phyloP scores from a whole-genome alignment of 306 rosid genomes.

The Rubus idaeus region DNA sequence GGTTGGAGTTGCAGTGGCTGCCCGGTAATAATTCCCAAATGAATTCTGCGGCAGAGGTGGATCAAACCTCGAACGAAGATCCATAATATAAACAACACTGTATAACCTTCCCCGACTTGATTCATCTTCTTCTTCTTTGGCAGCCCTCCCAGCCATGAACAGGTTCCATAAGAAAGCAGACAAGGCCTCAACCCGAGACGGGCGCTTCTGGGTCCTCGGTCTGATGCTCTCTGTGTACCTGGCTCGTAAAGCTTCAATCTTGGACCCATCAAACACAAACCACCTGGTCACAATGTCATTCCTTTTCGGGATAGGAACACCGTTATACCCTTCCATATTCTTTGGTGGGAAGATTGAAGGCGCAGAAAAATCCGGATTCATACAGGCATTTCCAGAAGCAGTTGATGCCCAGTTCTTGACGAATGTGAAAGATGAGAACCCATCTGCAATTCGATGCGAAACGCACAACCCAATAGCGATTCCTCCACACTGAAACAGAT shows the following conservation, averaged over 20 bases:
- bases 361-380: constrained; percentile 38
- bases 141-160: constrained; percentile 23
- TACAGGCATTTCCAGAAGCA: constrained; percentile 20
- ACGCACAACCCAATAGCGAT: constrained; percentile 45
- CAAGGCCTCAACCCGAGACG: constrained; percentile 53
- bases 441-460: constrained; percentile 59
- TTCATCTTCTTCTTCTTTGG: constrained; percentile 2
- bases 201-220: constrained; percentile 3
- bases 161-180: constrained; percentile 50
- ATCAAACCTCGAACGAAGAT: constrained; percentile 14
- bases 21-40: constrained; percentile 21
- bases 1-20: constrained; percentile 8
- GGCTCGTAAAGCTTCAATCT: constrained; percentile 37
- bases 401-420: constrained; percentile 42
- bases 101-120: neutral
- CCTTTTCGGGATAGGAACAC: constrained; percentile 23
- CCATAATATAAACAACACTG: neutral
- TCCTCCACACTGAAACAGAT: constrained; percentile 49
- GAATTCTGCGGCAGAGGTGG: constrained; percentile 13
- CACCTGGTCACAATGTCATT: constrained; percentile 38
- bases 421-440: constrained; percentile 32
- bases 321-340: constrained; percentile 25
- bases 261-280: constrained; percentile 38
- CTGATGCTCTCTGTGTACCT: constrained; percentile 13
- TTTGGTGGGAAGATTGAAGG: constrained; percentile 49